Evolutionary conservation across 1,284 basidiomycete genomes (phyloP).

Genomic region (Somion occarium): DNA sequence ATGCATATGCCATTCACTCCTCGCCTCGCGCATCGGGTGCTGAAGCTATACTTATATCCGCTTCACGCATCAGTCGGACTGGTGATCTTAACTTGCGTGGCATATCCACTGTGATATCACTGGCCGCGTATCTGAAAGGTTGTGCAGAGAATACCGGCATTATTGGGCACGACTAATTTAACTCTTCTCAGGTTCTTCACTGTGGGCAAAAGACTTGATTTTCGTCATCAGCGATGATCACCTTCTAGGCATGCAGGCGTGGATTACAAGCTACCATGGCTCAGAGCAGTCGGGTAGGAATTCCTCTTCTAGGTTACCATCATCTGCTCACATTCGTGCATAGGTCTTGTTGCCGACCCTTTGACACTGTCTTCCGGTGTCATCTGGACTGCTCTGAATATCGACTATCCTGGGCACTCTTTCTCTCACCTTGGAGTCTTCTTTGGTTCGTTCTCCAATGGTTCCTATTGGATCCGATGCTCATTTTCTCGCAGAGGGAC

Average conservation of each 20-base stretch:
- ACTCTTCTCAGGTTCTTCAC: conserved; percentile 64
- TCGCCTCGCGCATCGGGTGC: conserved; percentile 86
- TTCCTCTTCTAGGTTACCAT: background rate
- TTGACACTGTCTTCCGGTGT: conserved; percentile 69
- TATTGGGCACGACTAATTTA: background rate
- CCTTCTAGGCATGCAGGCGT: conserved; percentile 90
- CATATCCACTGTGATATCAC: conserved; percentile 74
- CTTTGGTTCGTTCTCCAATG: conserved; percentile 55
- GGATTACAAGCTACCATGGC: conserved; percentile 82
- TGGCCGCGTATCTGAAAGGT: conserved; percentile 86
- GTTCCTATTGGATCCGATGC: conserved; percentile 6
- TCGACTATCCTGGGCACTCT: conserved; percentile 96
- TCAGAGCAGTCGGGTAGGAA: conserved; percentile 58
- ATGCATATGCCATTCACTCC: conserved; percentile 78
- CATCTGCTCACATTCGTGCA: background rate
- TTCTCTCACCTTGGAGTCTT: conserved; percentile 92
- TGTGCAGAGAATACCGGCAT: conserved; percentile 12
- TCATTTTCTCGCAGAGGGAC: conserved; percentile 64
- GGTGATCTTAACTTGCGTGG: conserved; percentile 82
- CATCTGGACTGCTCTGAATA: conserved; percentile 92
- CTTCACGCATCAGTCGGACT: conserved; percentile 77
- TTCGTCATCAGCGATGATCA: conserved; percentile 90
- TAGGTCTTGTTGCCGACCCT: conserved; percentile 64
- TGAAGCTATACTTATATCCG: conserved; percentile 87
- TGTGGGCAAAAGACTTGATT: conserved; percentile 93